Conservation (phyloP, 2,329 filamentous ascomycete species). For the Colletotrichum lupini region DNA sequence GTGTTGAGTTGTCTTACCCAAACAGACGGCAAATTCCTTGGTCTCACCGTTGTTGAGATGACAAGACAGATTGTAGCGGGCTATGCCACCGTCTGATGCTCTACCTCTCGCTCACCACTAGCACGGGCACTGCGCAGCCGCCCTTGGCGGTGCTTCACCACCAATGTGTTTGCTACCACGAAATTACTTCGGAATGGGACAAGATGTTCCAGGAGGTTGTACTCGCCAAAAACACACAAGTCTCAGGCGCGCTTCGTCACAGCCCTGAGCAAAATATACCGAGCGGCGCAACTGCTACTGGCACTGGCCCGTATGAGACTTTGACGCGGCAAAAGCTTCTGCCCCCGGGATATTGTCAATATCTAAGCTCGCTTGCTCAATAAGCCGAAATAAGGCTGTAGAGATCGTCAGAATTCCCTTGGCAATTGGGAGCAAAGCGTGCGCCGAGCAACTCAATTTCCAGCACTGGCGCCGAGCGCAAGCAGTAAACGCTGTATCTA, state of each 20-base stretch:
- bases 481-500: conserved; percentile 2
- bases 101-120: background rate
- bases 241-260: background rate
- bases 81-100: conserved; percentile 21
- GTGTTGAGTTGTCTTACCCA: background rate
- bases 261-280: background rate
- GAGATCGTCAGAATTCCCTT: conserved; percentile 26
- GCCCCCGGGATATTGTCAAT: background rate
- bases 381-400: conserved; percentile 15
- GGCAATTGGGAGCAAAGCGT: conserved; percentile 32
- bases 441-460: conserved; percentile 24
- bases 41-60: conserved; percentile 12
- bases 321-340: conserved; percentile 10
- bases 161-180: background rate
- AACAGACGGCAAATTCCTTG: background rate
- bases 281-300: background rate
- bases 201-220: conserved; percentile 1
- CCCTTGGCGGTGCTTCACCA: conserved; percentile 23
- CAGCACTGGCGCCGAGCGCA: conserved; percentile 9
- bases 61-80: conserved; percentile 14
- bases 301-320: conserved; percentile 2
- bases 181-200: background rate
- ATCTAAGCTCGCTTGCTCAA: background rate
- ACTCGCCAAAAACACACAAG: background rate
- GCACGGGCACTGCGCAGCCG: background rate